These are phyloP conservation scores for Mycena belliarum DNA, from an alignment of 768 basidiomycete genomes.

Conservation along the genomic window DNA sequence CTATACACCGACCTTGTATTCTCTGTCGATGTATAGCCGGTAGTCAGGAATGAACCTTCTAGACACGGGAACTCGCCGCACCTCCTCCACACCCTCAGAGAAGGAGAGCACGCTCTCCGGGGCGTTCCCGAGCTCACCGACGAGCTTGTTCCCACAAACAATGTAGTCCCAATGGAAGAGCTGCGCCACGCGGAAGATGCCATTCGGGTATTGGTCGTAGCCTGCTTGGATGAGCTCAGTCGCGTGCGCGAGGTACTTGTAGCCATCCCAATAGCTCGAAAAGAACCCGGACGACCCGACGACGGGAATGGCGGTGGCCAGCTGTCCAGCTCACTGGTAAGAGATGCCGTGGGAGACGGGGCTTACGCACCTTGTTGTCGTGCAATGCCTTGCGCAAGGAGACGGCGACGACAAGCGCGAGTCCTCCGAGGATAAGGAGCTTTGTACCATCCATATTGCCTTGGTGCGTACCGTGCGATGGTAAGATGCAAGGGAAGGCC, in stretches of 20 bases:
- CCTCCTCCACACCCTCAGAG: slow-evolving; percentile 33
- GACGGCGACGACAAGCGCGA: neutral
- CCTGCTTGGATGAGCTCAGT: slow-evolving; percentile 2
- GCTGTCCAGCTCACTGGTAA: neutral
- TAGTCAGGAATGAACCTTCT: too few species aligned
- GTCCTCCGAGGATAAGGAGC: neutral
- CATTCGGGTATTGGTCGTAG: slow-evolving; percentile 10
- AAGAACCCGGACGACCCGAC: slow-evolving; percentile 8
- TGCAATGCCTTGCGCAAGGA: neutral
- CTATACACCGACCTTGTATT: neutral
- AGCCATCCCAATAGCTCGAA: slow-evolving; percentile 10
- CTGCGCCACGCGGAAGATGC: slow-evolving; percentile 8
- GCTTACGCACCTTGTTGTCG: neutral
- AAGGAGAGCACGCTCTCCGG: slow-evolving; percentile 42
- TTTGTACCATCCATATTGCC: neutral
- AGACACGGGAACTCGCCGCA: slow-evolving; percentile 8
- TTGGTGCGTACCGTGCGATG: too few species aligned
- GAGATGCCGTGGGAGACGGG: too few species aligned
- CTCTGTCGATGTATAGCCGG: neutral
- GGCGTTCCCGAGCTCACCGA: slow-evolving; percentile 43
- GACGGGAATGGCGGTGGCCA: neutral
- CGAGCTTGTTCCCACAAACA: slow-evolving; percentile 29
- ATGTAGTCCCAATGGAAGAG: slow-evolving; percentile 40
- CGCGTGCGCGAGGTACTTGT: slow-evolving; percentile 1
- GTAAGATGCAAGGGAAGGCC: too few species aligned